Evolutionary conservation across 257 asterid genomes (phyloP).

Genomic region (Knoxia roxburghii): DNA sequence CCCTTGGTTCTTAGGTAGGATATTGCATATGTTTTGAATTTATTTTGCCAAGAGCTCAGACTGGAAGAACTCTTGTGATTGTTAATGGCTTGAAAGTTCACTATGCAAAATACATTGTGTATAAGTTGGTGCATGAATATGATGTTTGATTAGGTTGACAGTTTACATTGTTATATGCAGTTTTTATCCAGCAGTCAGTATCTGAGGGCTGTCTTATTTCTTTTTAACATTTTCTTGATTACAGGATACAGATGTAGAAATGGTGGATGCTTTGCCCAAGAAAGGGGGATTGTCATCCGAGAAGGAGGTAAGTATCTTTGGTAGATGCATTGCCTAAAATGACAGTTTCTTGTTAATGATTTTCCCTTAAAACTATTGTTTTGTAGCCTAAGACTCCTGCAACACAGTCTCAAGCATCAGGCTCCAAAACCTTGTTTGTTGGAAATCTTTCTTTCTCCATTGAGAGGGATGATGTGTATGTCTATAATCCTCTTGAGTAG

Average conservation of each 20-base stretch:
- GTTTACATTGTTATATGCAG: background rate
- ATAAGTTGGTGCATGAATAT: no score
- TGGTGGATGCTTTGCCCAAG: constrained; percentile 32
- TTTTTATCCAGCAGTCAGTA: background rate
- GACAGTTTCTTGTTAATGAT: background rate
- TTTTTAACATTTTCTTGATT: background rate
- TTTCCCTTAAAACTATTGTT: background rate
- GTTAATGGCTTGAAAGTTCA: background rate
- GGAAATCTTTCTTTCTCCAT: constrained; percentile 67
- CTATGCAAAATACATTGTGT: no score
- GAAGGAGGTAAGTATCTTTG: constrained; percentile 34
- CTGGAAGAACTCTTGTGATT: background rate
- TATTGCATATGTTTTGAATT: background rate
- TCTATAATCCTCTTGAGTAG: background rate
- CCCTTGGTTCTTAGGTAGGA: background rate
- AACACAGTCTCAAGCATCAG: constrained; percentile 33
- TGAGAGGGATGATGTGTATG: constrained; percentile 62
- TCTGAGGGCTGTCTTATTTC: background rate
- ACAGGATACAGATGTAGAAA: constrained; percentile 54
- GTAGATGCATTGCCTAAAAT: background rate
- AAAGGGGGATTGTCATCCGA: constrained; percentile 9
- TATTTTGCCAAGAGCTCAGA: background rate
- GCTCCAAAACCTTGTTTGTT: constrained; percentile 59
- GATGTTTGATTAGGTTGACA: background rate
- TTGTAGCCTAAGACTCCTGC: constrained; percentile 51